phyloP scores from a whole-genome alignment of 2,329 filamentous ascomycete species.

The Apiospora kogelbergensis region DNA sequence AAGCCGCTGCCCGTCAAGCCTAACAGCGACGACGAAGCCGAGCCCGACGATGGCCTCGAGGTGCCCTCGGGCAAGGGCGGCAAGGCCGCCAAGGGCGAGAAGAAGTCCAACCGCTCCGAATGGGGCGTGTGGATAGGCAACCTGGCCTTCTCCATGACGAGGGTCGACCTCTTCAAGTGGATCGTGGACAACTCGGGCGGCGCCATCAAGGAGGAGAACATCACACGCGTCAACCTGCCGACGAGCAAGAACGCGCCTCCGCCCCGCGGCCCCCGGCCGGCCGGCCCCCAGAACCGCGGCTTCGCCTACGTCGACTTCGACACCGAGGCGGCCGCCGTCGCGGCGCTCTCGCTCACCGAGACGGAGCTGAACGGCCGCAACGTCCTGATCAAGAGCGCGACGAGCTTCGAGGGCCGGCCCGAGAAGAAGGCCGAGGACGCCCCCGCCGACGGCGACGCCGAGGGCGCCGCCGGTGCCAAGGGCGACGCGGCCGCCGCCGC shows the following conservation, averaged over 20 bases:
- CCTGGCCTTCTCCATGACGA: conserved; percentile 78
- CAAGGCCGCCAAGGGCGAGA: conserved; percentile 32
- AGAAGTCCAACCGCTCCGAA: conserved; percentile 63
- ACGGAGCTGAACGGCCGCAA: conserved; percentile 73
- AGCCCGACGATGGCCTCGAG: conserved; percentile 33
- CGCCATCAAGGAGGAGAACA: conserved; percentile 64
- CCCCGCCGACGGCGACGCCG: conserved; percentile 26
- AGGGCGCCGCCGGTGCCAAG: conserved; percentile 25
- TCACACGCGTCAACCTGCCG: conserved; percentile 84
- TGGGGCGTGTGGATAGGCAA: conserved; percentile 97
- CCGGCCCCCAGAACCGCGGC: conserved; percentile 70
- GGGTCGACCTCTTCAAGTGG: conserved; percentile 74
- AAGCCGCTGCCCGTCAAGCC: conserved; percentile 55
- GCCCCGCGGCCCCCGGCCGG: conserved; percentile 23
- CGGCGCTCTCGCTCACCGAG: conserved; percentile 86
- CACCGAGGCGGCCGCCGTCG: conserved; percentile 65
- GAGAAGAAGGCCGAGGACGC: conserved; percentile 53
- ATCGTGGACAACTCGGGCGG: conserved; percentile 71
- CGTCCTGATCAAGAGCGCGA: conserved; percentile 90
- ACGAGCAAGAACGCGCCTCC: conserved; percentile 44
- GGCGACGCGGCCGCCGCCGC: conserved; percentile 28
- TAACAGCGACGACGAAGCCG: conserved; percentile 40
- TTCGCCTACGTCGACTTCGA: conserved; percentile 96
- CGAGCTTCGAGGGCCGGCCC: conserved; percentile 86
- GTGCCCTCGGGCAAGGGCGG: conserved; percentile 23